Percentiles rank a stretch among this genome's conserved stretches.
phyloP scores from a whole-genome alignment of 1,284 basidiomycete genomes.

The Volvariella volvacea region DNA sequence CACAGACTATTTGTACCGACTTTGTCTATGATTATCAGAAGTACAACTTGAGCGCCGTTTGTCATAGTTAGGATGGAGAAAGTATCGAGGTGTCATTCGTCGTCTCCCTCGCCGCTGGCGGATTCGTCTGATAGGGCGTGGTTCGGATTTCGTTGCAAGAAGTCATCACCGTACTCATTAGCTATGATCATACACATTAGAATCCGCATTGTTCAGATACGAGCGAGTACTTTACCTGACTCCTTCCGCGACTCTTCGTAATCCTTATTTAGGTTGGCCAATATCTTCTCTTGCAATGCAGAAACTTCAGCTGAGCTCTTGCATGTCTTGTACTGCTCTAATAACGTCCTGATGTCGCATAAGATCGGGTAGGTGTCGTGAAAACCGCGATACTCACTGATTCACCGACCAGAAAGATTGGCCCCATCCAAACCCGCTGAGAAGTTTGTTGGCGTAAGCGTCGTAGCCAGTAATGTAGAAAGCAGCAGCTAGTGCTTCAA shows the following conservation, averaged over 20 bases:
- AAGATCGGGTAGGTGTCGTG: background rate
- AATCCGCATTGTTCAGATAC: background rate
- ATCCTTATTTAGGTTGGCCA: slow-evolving; percentile 65
- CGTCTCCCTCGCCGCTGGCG: background rate
- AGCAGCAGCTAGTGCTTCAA: slow-evolving; percentile 88
- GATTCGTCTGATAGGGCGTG: background rate
- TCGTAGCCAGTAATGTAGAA: slow-evolving; percentile 89
- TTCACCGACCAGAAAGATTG: slow-evolving; percentile 83
- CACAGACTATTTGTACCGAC: background rate
- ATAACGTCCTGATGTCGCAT: slow-evolving; percentile 37
- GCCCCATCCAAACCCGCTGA: slow-evolving; percentile 85
- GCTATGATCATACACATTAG: background rate
- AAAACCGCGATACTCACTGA: slow-evolving; percentile 35
- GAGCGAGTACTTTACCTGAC: slow-evolving; percentile 30
- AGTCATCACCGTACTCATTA: background rate
- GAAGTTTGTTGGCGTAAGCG: slow-evolving; percentile 68
- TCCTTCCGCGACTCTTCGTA: slow-evolving; percentile 46
- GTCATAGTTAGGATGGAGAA: background rate
- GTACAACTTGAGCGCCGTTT: background rate
- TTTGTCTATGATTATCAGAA: background rate
- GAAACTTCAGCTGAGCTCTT: slow-evolving; percentile 55
- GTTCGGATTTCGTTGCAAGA: background rate
- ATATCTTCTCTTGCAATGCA: slow-evolving; percentile 66
- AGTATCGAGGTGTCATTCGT: background rate
- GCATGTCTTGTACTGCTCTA: slow-evolving; percentile 74